Conservation (phyloP, 2,329 filamentous ascomycete genomes). For the Aspergillus sp. region DNA sequence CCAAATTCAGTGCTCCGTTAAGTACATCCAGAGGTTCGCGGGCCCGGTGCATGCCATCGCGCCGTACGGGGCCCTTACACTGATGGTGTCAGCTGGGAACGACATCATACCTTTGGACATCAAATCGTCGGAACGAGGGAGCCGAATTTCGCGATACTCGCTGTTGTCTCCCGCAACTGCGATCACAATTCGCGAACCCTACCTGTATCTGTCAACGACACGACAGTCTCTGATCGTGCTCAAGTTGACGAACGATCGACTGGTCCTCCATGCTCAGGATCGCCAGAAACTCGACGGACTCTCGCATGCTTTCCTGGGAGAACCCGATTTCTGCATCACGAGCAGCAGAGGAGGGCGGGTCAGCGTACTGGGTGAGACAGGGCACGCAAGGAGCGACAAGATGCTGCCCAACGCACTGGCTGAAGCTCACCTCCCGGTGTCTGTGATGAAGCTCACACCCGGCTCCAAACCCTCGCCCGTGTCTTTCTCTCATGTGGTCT, state of each 20-base stretch:
- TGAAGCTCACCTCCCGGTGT: slow-evolving; percentile 26
- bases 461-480: slow-evolving; percentile 10
- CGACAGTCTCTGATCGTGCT: slow-evolving; percentile 45
- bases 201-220: slow-evolving; percentile 47
- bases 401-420: slow-evolving; percentile 21
- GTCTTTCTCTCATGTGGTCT: slow-evolving; percentile 41
- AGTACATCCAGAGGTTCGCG: slow-evolving; percentile 27
- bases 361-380: slow-evolving; percentile 26
- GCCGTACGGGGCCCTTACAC: slow-evolving; percentile 35
- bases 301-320: slow-evolving; percentile 30
- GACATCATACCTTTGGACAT: slow-evolving; percentile 36
- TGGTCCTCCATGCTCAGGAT: slow-evolving; percentile 28
- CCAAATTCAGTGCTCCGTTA: slow-evolving; percentile 25
- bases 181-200: slow-evolving; percentile 37
- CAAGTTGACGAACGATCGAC: slow-evolving; percentile 27
- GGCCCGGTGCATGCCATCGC: slow-evolving; percentile 47
- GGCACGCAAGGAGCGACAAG: slow-evolving; percentile 18
- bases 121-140: slow-evolving; percentile 33
- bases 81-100: slow-evolving; percentile 39
- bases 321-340: slow-evolving; percentile 39
- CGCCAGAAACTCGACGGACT: slow-evolving; percentile 23
- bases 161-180: slow-evolving; percentile 43
- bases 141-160: slow-evolving; percentile 28
- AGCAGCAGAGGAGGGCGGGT: slow-evolving; percentile 45
- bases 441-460: slow-evolving; percentile 21